These are phyloP conservation scores for Dioscorea cayenensis DNA, from an alignment of 116 monocot genomes.

Conservation along the genomic window DNA sequence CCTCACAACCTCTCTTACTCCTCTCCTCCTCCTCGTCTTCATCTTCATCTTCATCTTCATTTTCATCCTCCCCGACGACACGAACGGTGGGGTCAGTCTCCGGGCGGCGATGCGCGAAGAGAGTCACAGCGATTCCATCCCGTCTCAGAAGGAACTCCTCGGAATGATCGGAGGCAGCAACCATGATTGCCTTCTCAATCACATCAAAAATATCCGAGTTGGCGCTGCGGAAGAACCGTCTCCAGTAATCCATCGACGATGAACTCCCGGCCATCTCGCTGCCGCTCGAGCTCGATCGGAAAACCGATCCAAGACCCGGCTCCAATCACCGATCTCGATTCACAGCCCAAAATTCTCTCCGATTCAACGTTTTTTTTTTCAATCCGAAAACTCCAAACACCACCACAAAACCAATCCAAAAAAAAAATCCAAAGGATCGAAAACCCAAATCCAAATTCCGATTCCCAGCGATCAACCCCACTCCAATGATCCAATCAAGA, in stretches of 20 bases:
- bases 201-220: slow-evolving; percentile 58
- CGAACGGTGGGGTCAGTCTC: slow-evolving; percentile 9
- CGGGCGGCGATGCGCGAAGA: slow-evolving; percentile 19
- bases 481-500: background rate
- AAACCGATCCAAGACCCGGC: background rate
- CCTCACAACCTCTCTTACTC: background rate
- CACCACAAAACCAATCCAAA: background rate
- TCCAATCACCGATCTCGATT: background rate
- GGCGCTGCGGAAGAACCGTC: slow-evolving; percentile 45
- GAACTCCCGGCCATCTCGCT: slow-evolving; percentile 4
- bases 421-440: background rate
- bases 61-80: background rate
- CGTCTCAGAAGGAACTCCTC: slow-evolving; percentile 44
- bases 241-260: slow-evolving; percentile 60
- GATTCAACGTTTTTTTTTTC: too few species aligned
- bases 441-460: background rate
- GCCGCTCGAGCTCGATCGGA: background rate
- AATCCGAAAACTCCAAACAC: background rate
- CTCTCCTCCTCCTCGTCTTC: slow-evolving; percentile 7
- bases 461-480: background rate
- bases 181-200: slow-evolving; percentile 63
- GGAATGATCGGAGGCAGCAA: slow-evolving; percentile 53
- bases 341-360: background rate
- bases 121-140: slow-evolving; percentile 48
- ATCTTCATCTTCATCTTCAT: slow-evolving; percentile 7